Conservation (phyloP, 176 grass and related monocot species). For the Carex cristatella region DNA sequence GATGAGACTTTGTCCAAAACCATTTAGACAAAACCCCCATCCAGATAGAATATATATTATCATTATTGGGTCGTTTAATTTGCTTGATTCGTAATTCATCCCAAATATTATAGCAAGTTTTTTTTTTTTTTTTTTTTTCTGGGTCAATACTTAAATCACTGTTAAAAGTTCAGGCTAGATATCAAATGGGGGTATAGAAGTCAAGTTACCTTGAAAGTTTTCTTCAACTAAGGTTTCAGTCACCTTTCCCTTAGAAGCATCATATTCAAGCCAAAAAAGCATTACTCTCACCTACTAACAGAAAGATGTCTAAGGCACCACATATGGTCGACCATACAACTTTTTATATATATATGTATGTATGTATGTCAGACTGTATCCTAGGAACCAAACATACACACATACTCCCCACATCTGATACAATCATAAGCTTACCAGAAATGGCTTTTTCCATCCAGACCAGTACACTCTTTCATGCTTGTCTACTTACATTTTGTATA, state of each 20-base stretch:
- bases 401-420: background rate
- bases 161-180: background rate
- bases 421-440: background rate
- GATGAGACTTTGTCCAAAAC: too few relatives aligned
- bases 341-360: background rate
- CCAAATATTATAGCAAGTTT: too few relatives aligned
- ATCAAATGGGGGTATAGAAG: background rate
- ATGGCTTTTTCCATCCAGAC: background rate
- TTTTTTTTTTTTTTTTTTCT: too few relatives aligned
- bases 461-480: background rate
- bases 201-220: conserved; percentile 4
- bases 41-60: too few relatives aligned
- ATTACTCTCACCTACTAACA: conserved; percentile 16
- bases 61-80: too few relatives aligned
- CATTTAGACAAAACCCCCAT: too few relatives aligned
- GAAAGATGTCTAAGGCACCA: background rate
- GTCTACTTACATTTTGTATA: conserved; percentile 14
- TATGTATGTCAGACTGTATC: background rate
- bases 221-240: conserved; percentile 27
- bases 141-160: too few relatives aligned
- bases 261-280: conserved; percentile 15
- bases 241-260: conserved; percentile 55
- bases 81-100: too few relatives aligned
- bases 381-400: background rate
- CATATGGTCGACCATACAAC: background rate